Conservation (phyloP, 1,284 basidiomycete genomes). For the Microbotryomycetes sp. region DNA sequence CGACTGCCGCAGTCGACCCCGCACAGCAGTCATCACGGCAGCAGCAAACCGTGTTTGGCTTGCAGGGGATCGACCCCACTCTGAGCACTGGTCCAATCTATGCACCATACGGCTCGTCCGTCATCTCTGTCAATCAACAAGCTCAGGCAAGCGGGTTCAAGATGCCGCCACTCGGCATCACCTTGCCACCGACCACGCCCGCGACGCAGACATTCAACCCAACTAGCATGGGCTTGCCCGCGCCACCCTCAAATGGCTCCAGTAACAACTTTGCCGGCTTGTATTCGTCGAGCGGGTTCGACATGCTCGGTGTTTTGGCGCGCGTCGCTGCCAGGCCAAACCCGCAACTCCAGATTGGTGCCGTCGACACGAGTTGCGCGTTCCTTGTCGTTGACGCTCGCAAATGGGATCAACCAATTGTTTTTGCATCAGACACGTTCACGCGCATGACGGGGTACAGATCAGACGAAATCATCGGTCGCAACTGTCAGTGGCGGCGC, state of each 20-base stretch:
- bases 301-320: constrained; percentile 72
- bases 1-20: neutral
- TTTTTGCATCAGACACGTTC: constrained; percentile 79
- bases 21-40: neutral
- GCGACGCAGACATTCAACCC: constrained; percentile 27
- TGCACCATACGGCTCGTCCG: constrained; percentile 35
- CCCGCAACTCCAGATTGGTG: constrained; percentile 70
- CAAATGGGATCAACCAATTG: constrained; percentile 70
- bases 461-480: constrained; percentile 70
- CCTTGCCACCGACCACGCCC: constrained; percentile 12
- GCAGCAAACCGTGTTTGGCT: neutral
- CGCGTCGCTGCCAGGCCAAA: constrained; percentile 66
- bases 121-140: constrained; percentile 31
- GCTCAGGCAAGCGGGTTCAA: constrained; percentile 30
- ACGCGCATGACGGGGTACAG: constrained; percentile 73
- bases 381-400: constrained; percentile 82
- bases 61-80: neutral
- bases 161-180: constrained; percentile 12
- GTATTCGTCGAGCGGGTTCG: constrained; percentile 85
- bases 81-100: constrained; percentile 24
- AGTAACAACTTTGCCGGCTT: constrained; percentile 41
- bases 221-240: constrained; percentile 25
- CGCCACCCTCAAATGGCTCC: constrained; percentile 14
- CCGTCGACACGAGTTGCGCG: constrained; percentile 82
- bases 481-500: constrained; percentile 54